Evolutionary conservation across 1,139 yeast species (phyloP).

Genomic region (Zygosaccharomyces sapae): DNA sequence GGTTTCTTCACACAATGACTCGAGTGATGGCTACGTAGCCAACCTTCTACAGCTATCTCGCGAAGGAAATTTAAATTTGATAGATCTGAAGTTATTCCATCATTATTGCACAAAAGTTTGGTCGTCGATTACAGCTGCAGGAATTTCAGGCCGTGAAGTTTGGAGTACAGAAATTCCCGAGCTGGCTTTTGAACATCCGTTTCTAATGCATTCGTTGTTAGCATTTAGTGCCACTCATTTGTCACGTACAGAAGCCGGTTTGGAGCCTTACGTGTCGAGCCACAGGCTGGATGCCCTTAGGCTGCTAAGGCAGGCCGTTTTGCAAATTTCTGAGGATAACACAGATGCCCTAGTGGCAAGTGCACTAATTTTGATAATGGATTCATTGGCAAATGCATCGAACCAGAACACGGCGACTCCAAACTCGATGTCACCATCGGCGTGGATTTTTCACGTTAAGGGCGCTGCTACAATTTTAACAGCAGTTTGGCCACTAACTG

Average conservation of each 20-base stretch:
- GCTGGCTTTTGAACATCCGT: slow-evolving; percentile 83
- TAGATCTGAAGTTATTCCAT: slow-evolving; percentile 76
- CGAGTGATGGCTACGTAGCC: slow-evolving; percentile 17
- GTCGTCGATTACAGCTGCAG: slow-evolving; percentile 84
- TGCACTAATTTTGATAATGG: slow-evolving; percentile 84
- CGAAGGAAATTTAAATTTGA: slow-evolving; percentile 53
- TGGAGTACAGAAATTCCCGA: slow-evolving; percentile 88
- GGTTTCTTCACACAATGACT: slow-evolving; percentile 11
- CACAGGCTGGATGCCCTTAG: slow-evolving; percentile 86
- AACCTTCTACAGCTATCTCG: slow-evolving; percentile 29
- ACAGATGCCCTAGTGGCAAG: slow-evolving; percentile 92
- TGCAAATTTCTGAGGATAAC: slow-evolving; percentile 75
- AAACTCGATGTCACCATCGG: slow-evolving; percentile 67
- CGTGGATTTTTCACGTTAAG: slow-evolving; percentile 95
- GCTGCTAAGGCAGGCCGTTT: slow-evolving; percentile 75
- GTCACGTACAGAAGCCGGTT: slow-evolving; percentile 67
- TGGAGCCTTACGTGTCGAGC: slow-evolving; percentile 78
- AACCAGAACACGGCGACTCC: slow-evolving; percentile 46
- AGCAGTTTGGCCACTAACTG: slow-evolving; percentile 91
- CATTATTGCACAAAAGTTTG: slow-evolving; percentile 85
- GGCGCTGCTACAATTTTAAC: slow-evolving; percentile 94
- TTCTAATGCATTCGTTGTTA: slow-evolving; percentile 82
- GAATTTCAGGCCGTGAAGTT: slow-evolving; percentile 78
- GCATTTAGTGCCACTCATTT: slow-evolving; percentile 92
- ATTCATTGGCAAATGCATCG: slow-evolving; percentile 89